Conservation (phyloP, 2,329 filamentous ascomycete species). For the Pezizomycotina sp. region DNA sequence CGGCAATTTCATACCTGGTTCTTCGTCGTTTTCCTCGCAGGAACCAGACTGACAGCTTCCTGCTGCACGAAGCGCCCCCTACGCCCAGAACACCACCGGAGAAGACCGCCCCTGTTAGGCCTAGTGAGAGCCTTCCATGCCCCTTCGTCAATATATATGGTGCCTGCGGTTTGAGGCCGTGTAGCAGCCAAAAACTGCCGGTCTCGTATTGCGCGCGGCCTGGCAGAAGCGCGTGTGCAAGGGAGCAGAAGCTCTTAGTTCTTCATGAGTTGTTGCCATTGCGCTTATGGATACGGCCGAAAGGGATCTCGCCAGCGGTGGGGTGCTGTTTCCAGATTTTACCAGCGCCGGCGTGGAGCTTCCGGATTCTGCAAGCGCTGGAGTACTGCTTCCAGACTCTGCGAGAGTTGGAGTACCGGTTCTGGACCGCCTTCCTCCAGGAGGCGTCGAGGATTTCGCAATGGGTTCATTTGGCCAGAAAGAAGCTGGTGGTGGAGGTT, state of each 20-base stretch:
- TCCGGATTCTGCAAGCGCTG: too few relatives aligned
- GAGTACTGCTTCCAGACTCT: too few relatives aligned
- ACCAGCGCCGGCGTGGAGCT: not conserved
- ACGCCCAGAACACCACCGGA: slow-evolving; percentile 84
- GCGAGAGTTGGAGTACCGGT: too few relatives aligned
- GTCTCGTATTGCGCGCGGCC: slow-evolving; percentile 70
- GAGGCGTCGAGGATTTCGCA: slow-evolving; percentile 6
- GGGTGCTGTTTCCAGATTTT: too few relatives aligned
- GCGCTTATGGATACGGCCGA: not conserved
- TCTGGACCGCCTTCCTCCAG: not conserved
- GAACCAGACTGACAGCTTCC: slow-evolving; percentile 61
- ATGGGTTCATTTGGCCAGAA: slow-evolving; percentile 8
- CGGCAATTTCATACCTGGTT: slow-evolving; percentile 38
- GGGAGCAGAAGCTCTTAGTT: slow-evolving; percentile 30
- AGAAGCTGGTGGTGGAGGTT: slow-evolving; percentile 21
- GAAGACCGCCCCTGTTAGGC: slow-evolving; percentile 56
- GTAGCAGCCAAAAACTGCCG: slow-evolving; percentile 93
- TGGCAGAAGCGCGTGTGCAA: slow-evolving; percentile 81
- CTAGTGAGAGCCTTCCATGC: slow-evolving; percentile 57
- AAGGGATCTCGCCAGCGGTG: too few relatives aligned
- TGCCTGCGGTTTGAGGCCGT: slow-evolving; percentile 85
- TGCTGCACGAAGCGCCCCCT: slow-evolving; percentile 77
- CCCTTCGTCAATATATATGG: slow-evolving; percentile 80
- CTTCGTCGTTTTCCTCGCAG: slow-evolving; percentile 31
- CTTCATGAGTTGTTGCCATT: slow-evolving; percentile 1